Base-by-base conservation (phyloP, 1,284 basidiomycete genomes). In the Phellopilus nigrolimitatus region DNA sequence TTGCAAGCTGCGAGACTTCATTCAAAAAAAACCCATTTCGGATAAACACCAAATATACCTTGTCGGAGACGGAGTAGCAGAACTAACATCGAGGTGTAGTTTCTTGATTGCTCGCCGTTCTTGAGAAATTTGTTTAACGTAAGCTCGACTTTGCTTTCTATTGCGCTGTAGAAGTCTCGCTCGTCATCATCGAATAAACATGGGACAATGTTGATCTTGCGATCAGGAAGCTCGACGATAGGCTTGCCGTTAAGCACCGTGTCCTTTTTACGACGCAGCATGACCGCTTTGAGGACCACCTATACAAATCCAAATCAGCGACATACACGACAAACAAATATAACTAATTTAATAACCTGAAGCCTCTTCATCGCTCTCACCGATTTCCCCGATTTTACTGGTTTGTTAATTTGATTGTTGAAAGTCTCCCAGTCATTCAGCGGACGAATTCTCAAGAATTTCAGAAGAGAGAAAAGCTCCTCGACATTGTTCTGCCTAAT, bases 221-320 rank as follows among this genome's bases (percentile, higher is more conserved):
- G 80, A 22, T 75, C 76, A 0, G 95, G 97, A 1, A 99, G 77
- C 27, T 86, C 77, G 37, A 99, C 74, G n/a, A 99, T 75, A 0
- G 82, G 80, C 59, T 92, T 89, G 12, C 95, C 95, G 59, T 95
- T 90, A 55, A 92, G 66, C 0, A 74, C 70, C 34, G 91, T 84
- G 36, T 86, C 82, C 68, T 99, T 99, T 3, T 80, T 87, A 1
- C 95, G 82, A 4, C 95, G 79, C 15, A 98, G 79, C 93, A 99
- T 97, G 60, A 95, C 76, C 2, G 87, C 79, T 59, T 87, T 84
- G 4, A 98, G 72, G 2, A 98, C 83, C 36, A 90, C 81, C 79
- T 91, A 65, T 3, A 62, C 22, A 37, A 22, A 10, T 36, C 30
- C 41, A 10, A 27, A 28, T 43, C 38, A 42, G 10, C 15, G 31